phyloP scores from a whole-genome alignment of 371 early-diverging fungal genomes.

The Mucor lusitanicus region DNA sequence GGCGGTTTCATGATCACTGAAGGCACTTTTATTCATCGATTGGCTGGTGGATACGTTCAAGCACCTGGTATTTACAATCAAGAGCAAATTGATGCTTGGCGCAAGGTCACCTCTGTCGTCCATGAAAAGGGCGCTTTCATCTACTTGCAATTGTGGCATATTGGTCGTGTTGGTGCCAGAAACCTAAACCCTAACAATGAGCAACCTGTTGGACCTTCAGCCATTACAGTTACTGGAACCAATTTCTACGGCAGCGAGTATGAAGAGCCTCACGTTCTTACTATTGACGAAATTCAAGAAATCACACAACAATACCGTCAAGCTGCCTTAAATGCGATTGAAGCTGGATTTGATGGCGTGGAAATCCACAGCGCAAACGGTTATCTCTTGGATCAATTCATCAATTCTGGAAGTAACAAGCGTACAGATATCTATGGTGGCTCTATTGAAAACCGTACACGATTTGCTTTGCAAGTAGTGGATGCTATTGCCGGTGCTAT shows the following conservation, averaged over 20 bases:
- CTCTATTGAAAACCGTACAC: slow-evolving; percentile 69
- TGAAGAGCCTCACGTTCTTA: slow-evolving; percentile 49
- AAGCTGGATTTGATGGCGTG: slow-evolving; percentile 66
- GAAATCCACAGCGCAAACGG: slow-evolving; percentile 75
- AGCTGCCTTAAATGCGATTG: slow-evolving; percentile 41
- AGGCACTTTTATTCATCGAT: slow-evolving; percentile 46
- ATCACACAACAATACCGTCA: slow-evolving; percentile 59
- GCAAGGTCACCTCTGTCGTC: slow-evolving; percentile 53
- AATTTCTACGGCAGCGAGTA: background rate
- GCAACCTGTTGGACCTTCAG: slow-evolving; percentile 10
- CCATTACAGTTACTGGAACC: background rate
- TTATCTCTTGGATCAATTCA: slow-evolving; percentile 66
- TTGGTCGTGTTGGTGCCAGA: slow-evolving; percentile 21
- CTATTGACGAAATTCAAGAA: slow-evolving; percentile 60
- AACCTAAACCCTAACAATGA: background rate
- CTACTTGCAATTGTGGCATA: slow-evolving; percentile 54
- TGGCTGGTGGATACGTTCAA: slow-evolving; percentile 36
- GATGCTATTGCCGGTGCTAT: slow-evolving; percentile 45
- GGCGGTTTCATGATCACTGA: slow-evolving; percentile 63
- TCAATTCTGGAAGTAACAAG: slow-evolving; percentile 57
- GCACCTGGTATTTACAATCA: slow-evolving; percentile 44
- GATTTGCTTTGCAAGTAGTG: slow-evolving; percentile 65
- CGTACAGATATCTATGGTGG: slow-evolving; percentile 65
- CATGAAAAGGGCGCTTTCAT: slow-evolving; percentile 56
- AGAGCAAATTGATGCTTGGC: slow-evolving; percentile 59